Percentiles rank a stretch among this genome's conserved stretches.
These are phyloP conservation scores for Quercus variabilis DNA, from an alignment of 306 rosid genomes.

Conservation along the genomic window DNA sequence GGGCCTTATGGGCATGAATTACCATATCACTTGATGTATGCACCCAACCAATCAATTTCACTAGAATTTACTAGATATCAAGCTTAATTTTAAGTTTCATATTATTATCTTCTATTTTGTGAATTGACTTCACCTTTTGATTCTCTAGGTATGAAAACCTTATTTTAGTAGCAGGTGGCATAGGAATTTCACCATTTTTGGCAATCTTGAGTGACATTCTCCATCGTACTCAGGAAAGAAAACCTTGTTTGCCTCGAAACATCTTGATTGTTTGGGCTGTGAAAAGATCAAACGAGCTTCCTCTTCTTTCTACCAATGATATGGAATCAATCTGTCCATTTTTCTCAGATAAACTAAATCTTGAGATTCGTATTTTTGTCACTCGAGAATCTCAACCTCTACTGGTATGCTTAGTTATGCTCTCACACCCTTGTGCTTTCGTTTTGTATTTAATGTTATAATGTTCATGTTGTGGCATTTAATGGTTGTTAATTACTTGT, in stretches of 20 bases:
- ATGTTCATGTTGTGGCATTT: constrained; percentile 15
- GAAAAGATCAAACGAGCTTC: constrained; percentile 68
- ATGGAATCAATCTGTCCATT: constrained; percentile 66
- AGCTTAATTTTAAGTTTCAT: background rate
- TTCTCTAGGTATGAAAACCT: constrained; percentile 80
- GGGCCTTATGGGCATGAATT: constrained; percentile 94
- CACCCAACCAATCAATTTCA: background rate
- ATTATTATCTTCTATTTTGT: constrained; percentile 1
- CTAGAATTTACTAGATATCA: background rate
- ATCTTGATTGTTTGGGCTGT: constrained; percentile 82
- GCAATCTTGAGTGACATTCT: constrained; percentile 88
- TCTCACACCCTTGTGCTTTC: background rate
- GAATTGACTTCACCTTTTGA: constrained; percentile 11
- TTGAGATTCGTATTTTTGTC: constrained; percentile 57
- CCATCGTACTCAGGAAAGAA: constrained; percentile 69
- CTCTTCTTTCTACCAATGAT: constrained; percentile 70
- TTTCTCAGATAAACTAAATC: constrained; percentile 51
- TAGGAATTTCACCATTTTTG: constrained; percentile 90
- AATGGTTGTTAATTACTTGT: constrained; percentile 15
- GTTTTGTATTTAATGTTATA: background rate
- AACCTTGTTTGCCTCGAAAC: constrained; percentile 61
- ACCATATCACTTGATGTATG: constrained; percentile 84
- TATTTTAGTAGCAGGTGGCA: constrained; percentile 90
- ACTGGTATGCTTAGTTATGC: constrained; percentile 50
- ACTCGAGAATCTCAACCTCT: constrained; percentile 82